Evolutionary conservation across 495 filamentous ascomycete genomes (phyloP), one percentile per base, ranked within the genome.

Genomic region (Penicillium argentinense): DNA sequence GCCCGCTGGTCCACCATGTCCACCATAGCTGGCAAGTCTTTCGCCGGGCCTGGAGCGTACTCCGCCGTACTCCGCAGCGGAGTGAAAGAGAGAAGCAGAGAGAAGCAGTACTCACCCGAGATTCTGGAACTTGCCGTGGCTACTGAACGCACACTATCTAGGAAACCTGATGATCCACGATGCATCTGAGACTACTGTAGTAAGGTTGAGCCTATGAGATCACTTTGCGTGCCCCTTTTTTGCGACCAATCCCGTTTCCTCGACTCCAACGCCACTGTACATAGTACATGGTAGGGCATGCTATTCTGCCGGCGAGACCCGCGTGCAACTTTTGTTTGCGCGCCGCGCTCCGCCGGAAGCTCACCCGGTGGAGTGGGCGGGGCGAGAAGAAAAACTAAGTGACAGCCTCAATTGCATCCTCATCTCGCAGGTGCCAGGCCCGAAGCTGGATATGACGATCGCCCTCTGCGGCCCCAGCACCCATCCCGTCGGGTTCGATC

Each of bases 401-500:
- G 36, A 42, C 42, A 51, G 46, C 39, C 47, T 51, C 53, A 42
- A 47, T n/a, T n/a, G n/a, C n/a, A 39, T 41, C 24, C 9, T 19
- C 21, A 21, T 4, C 42, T 47, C 30, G 38, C 51, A 54, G 51
- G 29, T 40, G 44, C 24, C 50, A 47, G 30, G 30, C 24, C 5
- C 21, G 18, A 18, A 41, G 21, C 44, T 16, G 8, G 27, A 45
- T 48, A 63, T 54, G 38, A 54, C 32, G 59, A 60, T 63, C 59
- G 50, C 37, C 23, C 38, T 56, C 47, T 47, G 54, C 47, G 21
- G 54, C 54, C 49, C 58, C 51, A 54, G 40, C 42, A 42, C 34
- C 55, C 59, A 54, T 17, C 34, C 17, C 48, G 45, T 48, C 56
- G 59, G 59, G 56, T 45, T 42, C 52, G 49, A 60, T 60, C 53